Evolutionary conservation across 805 yeast genomes (phyloP).

Genomic region (Teunomyces pallodes): DNA sequence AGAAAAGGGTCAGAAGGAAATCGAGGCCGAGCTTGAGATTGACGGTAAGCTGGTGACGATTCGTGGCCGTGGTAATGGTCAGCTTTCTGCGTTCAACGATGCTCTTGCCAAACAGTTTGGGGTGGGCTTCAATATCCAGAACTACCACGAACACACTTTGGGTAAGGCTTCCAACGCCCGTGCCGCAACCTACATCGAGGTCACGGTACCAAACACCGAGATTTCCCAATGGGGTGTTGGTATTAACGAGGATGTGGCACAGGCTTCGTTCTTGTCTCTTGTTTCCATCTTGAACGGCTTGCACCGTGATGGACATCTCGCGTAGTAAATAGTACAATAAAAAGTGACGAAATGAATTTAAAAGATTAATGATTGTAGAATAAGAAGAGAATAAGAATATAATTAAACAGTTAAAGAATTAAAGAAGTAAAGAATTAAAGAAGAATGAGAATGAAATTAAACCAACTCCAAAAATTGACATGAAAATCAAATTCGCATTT

Average conservation of each 20-base stretch:
- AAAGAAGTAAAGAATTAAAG: background rate
- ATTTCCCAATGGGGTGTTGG: constrained; percentile 84
- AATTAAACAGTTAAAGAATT: too few species aligned
- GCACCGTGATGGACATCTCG: constrained; percentile 11
- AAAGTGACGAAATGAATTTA: too few species aligned
- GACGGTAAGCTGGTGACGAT: constrained; percentile 41
- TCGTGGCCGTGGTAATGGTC: constrained; percentile 76
- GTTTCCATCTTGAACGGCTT: constrained; percentile 60
- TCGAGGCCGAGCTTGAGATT: constrained; percentile 50
- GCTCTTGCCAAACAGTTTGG: constrained; percentile 53
- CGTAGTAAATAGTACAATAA: background rate
- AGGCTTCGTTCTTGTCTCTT: constrained; percentile 73
- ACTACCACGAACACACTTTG: constrained; percentile 77
- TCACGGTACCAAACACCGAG: constrained; percentile 14
- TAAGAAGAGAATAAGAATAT: background rate
- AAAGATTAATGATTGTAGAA: too few species aligned
- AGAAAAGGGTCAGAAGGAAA: constrained; percentile 39
- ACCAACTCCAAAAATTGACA: background rate
- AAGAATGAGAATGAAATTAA: background rate
- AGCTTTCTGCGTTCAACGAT: constrained; percentile 70
- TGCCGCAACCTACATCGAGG: constrained; percentile 72
- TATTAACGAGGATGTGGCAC: constrained; percentile 83
- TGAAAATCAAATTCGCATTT: background rate
- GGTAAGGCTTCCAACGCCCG: constrained; percentile 68
- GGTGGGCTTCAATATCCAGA: constrained; percentile 55